Evolutionary conservation across 495 filamentous ascomycete species (phyloP).

Genomic region (Margaritispora aquatica): DNA sequence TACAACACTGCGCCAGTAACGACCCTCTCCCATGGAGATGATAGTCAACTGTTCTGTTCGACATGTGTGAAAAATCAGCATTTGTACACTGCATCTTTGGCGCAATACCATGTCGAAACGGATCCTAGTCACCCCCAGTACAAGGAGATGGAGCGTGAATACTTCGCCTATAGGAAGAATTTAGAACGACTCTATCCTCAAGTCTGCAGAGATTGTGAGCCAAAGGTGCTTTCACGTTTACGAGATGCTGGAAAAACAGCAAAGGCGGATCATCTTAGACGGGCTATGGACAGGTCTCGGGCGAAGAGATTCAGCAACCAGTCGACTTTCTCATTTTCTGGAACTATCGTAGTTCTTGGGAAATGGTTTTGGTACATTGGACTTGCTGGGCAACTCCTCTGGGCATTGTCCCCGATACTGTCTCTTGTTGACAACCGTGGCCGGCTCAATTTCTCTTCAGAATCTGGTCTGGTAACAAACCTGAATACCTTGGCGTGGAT

Average conservation of each 20-base stretch:
- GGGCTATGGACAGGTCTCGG: constrained; percentile 62
- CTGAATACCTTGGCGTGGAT: constrained; percentile 14
- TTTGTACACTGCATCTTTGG: constrained; percentile 58
- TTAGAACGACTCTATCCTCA: constrained; percentile 78
- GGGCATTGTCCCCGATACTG: constrained; percentile 36
- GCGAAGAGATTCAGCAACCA: constrained; percentile 31
- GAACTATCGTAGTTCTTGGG: constrained; percentile 35
- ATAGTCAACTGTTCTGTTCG: constrained; percentile 62
- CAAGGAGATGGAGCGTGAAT: constrained; percentile 41
- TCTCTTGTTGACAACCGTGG: no score
- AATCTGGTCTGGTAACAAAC: not conserved
- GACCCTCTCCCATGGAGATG: constrained; percentile 23
- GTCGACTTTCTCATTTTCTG: constrained; percentile 35
- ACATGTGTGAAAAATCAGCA: constrained; percentile 80
- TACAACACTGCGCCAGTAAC: constrained; percentile 29
- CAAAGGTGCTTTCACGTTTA: constrained; percentile 57
- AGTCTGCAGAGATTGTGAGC: constrained; percentile 71
- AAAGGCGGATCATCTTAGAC: constrained; percentile 68
- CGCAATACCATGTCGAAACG: constrained; percentile 49
- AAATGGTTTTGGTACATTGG: constrained; percentile 47
- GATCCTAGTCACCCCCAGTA: constrained; percentile 55
- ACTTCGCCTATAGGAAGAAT: constrained; percentile 52
- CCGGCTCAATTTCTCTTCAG: no score
- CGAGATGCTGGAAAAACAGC: constrained; percentile 66
- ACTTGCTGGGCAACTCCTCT: constrained; percentile 44